phyloP scores from a whole-genome alignment of 2,329 filamentous ascomycete genomes.

The Diplodia intermedia region DNA sequence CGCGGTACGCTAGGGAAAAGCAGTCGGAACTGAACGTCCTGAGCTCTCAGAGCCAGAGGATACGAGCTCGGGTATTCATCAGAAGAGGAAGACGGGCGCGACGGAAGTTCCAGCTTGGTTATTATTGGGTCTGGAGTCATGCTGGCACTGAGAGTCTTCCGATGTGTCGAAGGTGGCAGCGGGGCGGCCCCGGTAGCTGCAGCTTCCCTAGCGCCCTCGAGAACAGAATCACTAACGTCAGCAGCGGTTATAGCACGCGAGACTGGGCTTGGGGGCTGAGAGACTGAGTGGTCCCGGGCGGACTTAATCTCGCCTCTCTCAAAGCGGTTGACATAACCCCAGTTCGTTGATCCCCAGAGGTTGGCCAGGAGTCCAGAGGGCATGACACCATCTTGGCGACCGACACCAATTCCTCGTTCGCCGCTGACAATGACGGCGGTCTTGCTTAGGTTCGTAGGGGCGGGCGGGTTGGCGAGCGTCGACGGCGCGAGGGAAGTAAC shows the following conservation, averaged over 20 bases:
- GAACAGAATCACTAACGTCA: slow-evolving; percentile 25
- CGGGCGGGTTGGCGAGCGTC: slow-evolving; percentile 82
- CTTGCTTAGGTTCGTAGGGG: slow-evolving; percentile 84
- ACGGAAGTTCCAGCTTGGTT: slow-evolving; percentile 23
- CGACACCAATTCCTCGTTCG: slow-evolving; percentile 72
- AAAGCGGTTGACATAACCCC: slow-evolving; percentile 71
- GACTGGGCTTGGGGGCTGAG: slow-evolving; percentile 47
- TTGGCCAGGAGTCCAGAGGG: slow-evolving; percentile 90
- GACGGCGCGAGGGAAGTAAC: slow-evolving; percentile 76
- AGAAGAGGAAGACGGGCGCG: slow-evolving; percentile 40
- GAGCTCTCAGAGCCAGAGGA: slow-evolving; percentile 79
- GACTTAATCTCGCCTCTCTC: slow-evolving; percentile 59
- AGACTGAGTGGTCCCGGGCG: slow-evolving; percentile 39
- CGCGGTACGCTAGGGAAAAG: slow-evolving; percentile 82
- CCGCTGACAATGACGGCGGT: slow-evolving; percentile 81
- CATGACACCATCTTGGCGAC: slow-evolving; percentile 69
- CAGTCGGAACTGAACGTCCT: slow-evolving; percentile 91
- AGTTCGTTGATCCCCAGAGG: slow-evolving; percentile 88
- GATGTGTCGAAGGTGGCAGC: slow-evolving; percentile 49
- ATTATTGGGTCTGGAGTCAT: slow-evolving; percentile 16
- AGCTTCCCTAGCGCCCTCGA: slow-evolving; percentile 5
- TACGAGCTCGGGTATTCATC: slow-evolving; percentile 77
- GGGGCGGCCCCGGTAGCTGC: slow-evolving; percentile 10
- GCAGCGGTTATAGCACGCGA: slow-evolving; percentile 34
- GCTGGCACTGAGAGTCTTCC: slow-evolving; percentile 60